Evolutionary conservation across 306 rosid species (phyloP).

Genomic region (Cotoneaster glaucophyllus): DNA sequence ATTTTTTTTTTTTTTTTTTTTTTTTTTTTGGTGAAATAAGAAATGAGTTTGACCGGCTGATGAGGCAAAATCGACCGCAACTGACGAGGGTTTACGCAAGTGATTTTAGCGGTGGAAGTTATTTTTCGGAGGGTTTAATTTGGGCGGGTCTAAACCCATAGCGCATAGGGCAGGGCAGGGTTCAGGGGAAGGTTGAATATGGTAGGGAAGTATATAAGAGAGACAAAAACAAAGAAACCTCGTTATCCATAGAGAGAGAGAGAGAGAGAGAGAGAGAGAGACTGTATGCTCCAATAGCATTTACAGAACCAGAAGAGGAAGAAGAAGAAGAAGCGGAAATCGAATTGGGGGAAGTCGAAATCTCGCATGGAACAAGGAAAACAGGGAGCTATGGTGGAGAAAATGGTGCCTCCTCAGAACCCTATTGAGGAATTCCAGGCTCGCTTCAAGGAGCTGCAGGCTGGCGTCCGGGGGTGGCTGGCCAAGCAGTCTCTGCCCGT

Average conservation of each 20-base stretch:
- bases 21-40: too few species aligned
- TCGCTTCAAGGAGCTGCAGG: slow-evolving; percentile 60
- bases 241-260: not conserved
- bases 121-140: too few species aligned
- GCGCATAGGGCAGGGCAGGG: not conserved
- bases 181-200: not conserved
- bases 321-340: not conserved
- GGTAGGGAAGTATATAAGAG: not conserved
- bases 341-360: not conserved
- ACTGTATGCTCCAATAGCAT: not conserved
- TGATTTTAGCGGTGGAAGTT: too few species aligned
- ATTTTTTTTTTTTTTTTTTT: too few species aligned
- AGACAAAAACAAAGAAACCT: not conserved
- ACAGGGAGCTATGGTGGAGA: slow-evolving; percentile 38
- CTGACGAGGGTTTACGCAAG: too few species aligned
- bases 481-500: slow-evolving; percentile 74
- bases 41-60: too few species aligned
- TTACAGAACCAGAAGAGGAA: not conserved
- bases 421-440: slow-evolving; percentile 63
- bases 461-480: slow-evolving; percentile 57
- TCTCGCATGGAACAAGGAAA: slow-evolving; percentile 63
- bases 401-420: slow-evolving; percentile 37
- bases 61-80: too few species aligned
- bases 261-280: too few species aligned
- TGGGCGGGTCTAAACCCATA: too few species aligned